Conservation (phyloP, 176 grass and related monocot species). For the Raddia guianensis region DNA sequence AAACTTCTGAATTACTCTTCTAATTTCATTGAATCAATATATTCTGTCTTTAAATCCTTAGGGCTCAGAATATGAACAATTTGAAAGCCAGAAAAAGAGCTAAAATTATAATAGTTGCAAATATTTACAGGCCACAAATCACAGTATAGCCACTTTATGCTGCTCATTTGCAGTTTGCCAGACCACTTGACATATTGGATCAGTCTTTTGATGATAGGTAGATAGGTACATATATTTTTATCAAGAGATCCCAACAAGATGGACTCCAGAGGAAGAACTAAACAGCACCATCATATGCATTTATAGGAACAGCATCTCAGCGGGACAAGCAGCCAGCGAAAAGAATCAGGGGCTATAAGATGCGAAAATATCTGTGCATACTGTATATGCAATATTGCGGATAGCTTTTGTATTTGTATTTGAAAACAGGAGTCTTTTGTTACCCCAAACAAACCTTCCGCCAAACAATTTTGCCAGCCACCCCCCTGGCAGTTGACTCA, state of each 20-base stretch:
- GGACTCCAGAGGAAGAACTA: slow-evolving; percentile 18
- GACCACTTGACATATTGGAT: not conserved
- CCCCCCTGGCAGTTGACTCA: slow-evolving; percentile 93
- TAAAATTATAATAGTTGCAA: not conserved
- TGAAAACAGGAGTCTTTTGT: slow-evolving; percentile 37
- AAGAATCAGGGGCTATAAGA: not conserved
- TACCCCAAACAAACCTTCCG: slow-evolving; percentile 91
- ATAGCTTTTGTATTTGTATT: slow-evolving; percentile 4
- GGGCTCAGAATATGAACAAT: not conserved
- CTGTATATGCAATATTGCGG: not conserved
- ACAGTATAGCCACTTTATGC: slow-evolving; percentile 10
- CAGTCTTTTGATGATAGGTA: not conserved
- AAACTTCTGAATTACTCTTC: not conserved
- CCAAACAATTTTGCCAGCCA: slow-evolving; percentile 90
- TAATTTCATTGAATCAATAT: slow-evolving; percentile 7
- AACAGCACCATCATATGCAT: not conserved
- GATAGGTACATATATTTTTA: not conserved
- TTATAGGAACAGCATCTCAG: not conserved
- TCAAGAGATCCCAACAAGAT: slow-evolving; percentile 6
- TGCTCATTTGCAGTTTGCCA: not conserved
- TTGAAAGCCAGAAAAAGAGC: not conserved
- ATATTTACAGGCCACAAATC: slow-evolving; percentile 18
- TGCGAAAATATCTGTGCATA: not conserved
- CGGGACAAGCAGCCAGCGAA: not conserved
- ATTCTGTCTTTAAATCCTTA: slow-evolving; percentile 6